These are phyloP conservation scores for Knoxia roxburghii DNA, from an alignment of 257 asterid genomes.

Conservation along the genomic window DNA sequence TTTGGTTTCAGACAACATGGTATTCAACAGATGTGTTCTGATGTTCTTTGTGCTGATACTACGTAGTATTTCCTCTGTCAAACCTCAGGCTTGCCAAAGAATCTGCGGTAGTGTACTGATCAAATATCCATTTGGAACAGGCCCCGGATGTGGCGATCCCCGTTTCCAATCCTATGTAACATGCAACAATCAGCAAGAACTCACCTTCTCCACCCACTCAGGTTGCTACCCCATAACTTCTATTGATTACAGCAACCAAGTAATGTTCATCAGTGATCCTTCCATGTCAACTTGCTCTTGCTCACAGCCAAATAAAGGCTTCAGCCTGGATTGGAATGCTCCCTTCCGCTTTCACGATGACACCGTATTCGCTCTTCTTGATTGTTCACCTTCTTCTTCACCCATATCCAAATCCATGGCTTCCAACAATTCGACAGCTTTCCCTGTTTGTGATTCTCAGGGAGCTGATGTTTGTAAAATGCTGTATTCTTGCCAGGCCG, in stretches of 20 bases:
- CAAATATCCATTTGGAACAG: constrained; percentile 71
- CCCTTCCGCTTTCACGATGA: constrained; percentile 62
- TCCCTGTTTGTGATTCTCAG: constrained; percentile 51
- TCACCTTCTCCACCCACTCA: constrained; percentile 55
- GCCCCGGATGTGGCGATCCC: constrained; percentile 75
- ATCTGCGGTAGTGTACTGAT: constrained; percentile 55
- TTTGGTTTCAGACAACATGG: not conserved
- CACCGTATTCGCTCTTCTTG: constrained; percentile 62
- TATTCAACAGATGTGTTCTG: not conserved
- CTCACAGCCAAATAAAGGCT: constrained; percentile 69
- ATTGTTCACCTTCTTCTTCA: constrained; percentile 43
- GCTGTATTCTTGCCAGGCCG: constrained; percentile 56
- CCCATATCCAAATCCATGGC: constrained; percentile 32
- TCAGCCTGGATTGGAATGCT: constrained; percentile 71
- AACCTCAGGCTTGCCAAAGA: constrained; percentile 55
- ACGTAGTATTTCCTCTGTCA: constrained; percentile 23
- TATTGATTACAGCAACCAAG: constrained; percentile 57
- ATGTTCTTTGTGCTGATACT: constrained; percentile 15
- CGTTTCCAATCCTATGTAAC: constrained; percentile 58
- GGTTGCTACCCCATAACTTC: constrained; percentile 71
- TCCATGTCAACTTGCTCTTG: constrained; percentile 82
- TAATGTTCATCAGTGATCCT: constrained; percentile 59
- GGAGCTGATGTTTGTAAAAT: constrained; percentile 51
- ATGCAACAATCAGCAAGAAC: constrained; percentile 52
- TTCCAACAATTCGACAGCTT: constrained; percentile 34